These are phyloP conservation scores for Colletotrichum siamense DNA, from an alignment of 2,329 filamentous ascomycete genomes.

Conservation along the genomic window DNA sequence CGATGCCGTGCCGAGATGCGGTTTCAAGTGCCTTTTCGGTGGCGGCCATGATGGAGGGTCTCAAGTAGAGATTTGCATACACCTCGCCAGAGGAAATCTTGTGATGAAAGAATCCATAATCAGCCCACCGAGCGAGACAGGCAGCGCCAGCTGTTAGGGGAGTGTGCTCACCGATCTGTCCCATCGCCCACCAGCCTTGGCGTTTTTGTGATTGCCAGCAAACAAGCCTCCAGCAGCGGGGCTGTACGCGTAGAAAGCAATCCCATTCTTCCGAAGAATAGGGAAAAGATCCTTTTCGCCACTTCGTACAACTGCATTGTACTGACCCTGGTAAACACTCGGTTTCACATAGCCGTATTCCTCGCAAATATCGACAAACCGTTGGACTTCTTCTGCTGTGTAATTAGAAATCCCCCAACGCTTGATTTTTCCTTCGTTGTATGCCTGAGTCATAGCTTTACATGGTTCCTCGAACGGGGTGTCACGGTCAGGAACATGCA, in stretches of 20 bases:
- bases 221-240: slow-evolving; percentile 33
- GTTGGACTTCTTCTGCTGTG: slow-evolving; percentile 45
- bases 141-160: background rate
- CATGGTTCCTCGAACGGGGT: slow-evolving; percentile 46
- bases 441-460: slow-evolving; percentile 45
- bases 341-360: slow-evolving; percentile 45
- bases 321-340: slow-evolving; percentile 52
- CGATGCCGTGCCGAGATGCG: slow-evolving; percentile 38
- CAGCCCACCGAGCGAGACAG: background rate
- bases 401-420: slow-evolving; percentile 54
- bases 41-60: slow-evolving; percentile 31
- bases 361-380: slow-evolving; percentile 47
- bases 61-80: slow-evolving; percentile 31
- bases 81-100: slow-evolving; percentile 21
- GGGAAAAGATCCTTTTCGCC: slow-evolving; percentile 48
- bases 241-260: slow-evolving; percentile 49
- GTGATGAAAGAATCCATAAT: background rate
- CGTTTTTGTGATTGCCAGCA: slow-evolving; percentile 26
- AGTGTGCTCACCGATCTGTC: slow-evolving; percentile 26
- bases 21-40: slow-evolving; percentile 29
- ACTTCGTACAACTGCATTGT: slow-evolving; percentile 48
- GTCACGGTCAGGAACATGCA: slow-evolving; percentile 50
- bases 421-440: slow-evolving; percentile 47
- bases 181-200: slow-evolving; percentile 25
- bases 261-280: slow-evolving; percentile 42